phyloP scores from a whole-genome alignment of 371 early-diverging fungal species.

The Mortierella sp. region DNA sequence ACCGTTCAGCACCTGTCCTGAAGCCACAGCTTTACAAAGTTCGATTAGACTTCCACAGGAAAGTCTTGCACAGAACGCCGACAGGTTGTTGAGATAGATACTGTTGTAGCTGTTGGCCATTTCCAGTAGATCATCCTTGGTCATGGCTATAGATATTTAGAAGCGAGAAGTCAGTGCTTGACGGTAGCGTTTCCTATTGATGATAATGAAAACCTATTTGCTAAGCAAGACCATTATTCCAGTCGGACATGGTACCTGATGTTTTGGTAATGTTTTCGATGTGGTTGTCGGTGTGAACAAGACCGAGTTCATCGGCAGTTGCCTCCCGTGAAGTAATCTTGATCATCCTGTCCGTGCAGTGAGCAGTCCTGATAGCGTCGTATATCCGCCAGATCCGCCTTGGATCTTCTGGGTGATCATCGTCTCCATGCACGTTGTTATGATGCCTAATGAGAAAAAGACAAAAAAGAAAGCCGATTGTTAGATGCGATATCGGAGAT shows the following conservation, averaged over 20 bases:
- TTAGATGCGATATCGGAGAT: neutral
- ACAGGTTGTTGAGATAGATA: conserved; percentile 79
- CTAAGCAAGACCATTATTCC: neutral
- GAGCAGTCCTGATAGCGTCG: conserved; percentile 64
- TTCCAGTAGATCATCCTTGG: conserved; percentile 42
- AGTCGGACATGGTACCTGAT: conserved; percentile 46
- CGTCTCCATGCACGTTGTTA: conserved; percentile 66
- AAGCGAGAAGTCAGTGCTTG: neutral
- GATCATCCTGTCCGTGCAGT: conserved; percentile 67
- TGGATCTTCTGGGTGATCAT: conserved; percentile 83
- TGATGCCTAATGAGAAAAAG: conserved; percentile 34
- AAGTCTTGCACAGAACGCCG: conserved; percentile 73
- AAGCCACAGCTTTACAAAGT: conserved; percentile 76
- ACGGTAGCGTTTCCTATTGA: neutral
- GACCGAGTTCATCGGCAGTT: conserved; percentile 67
- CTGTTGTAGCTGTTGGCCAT: conserved; percentile 70
- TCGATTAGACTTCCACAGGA: conserved; percentile 85
- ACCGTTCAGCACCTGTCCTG: conserved; percentile 77
- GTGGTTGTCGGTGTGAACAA: conserved; percentile 73
- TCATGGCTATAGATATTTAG: conserved; percentile 38
- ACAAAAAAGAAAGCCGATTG: neutral
- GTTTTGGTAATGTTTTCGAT: conserved; percentile 60
- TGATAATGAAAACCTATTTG: neutral
- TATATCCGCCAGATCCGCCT: conserved; percentile 77
- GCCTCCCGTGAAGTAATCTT: conserved; percentile 68